Evolutionary conservation across 2,329 filamentous ascomycete species (phyloP).

Genomic region (Fusarium piperis): DNA sequence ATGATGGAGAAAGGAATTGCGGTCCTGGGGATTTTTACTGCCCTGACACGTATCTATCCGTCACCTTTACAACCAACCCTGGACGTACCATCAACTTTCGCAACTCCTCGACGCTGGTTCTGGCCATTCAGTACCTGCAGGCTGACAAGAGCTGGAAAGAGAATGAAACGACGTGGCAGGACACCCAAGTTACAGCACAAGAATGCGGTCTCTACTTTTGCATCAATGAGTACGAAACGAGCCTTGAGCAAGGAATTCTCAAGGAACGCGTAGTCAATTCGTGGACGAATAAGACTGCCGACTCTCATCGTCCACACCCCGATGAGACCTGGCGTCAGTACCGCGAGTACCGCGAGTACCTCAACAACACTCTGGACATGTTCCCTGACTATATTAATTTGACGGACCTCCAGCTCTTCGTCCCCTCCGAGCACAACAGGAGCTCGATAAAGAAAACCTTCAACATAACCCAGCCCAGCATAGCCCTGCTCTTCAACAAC

Average conservation of each 20-base stretch:
- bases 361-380: conserved; percentile 10
- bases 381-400: accelerated
- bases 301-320: background rate
- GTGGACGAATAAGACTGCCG: background rate
- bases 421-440: background rate
- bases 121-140: background rate
- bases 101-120: background rate
- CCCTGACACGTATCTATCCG: conserved; percentile 8
- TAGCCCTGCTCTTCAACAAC: background rate
- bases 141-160: background rate
- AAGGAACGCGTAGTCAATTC: background rate
- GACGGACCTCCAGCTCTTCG: conserved; percentile 11
- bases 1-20: background rate
- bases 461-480: conserved; percentile 9
- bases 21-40: background rate
- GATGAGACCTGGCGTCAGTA: no score
- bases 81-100: background rate
- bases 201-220: conserved; percentile 24
- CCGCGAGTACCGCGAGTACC: background rate
- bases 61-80: conserved; percentile 4
- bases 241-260: background rate
- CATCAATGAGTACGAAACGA: conserved; percentile 1
- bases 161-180: conserved; percentile 3
- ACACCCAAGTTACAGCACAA: background rate
- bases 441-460: background rate